Evolutionary conservation across 2,329 filamentous ascomycete genomes (phyloP).

Genomic region (Monosporascus sp.): DNA sequence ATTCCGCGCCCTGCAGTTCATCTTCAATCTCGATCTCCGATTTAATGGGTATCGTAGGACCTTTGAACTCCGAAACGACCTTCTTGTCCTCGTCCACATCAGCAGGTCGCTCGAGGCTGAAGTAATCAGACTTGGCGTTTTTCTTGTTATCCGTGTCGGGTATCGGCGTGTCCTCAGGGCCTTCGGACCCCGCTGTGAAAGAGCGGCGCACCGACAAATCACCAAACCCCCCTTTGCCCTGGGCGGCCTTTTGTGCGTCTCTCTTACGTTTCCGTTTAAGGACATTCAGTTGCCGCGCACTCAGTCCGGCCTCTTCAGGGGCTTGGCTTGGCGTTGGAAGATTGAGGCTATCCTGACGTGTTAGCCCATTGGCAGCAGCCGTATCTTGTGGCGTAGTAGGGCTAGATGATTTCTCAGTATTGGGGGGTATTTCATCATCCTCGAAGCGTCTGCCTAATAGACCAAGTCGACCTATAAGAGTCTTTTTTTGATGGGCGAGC

Average conservation of each 20-base stretch:
- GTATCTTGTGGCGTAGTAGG: slow-evolving; percentile 42
- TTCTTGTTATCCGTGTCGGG: slow-evolving; percentile 49
- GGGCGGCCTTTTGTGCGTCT: slow-evolving; percentile 76
- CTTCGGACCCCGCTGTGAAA: slow-evolving; percentile 57
- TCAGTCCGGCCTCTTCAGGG: slow-evolving; percentile 66
- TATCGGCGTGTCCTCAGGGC: slow-evolving; percentile 54
- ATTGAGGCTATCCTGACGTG: slow-evolving; percentile 32
- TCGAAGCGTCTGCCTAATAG: slow-evolving; percentile 80
- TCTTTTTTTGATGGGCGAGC: slow-evolving; percentile 85
- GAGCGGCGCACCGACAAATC: slow-evolving; percentile 70
- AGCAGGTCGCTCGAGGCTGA: slow-evolving; percentile 74
- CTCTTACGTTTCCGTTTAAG: slow-evolving; percentile 91
- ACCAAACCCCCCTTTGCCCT: slow-evolving; percentile 84
- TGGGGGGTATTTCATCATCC: slow-evolving; percentile 68
- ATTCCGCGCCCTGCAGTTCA: slow-evolving; percentile 73
- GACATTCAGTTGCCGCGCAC: slow-evolving; percentile 89
- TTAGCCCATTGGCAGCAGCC: slow-evolving; percentile 23
- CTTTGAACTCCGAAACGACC: slow-evolving; percentile 93
- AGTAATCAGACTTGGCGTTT: slow-evolving; percentile 75
- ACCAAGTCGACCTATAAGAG: slow-evolving; percentile 73
- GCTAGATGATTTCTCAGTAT: slow-evolving; percentile 51
- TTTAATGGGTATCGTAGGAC: slow-evolving; percentile 72
- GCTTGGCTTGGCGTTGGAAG: slow-evolving; percentile 32
- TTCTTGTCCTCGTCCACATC: slow-evolving; percentile 86
- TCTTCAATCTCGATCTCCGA: slow-evolving; percentile 77